A percentile compares a stretch with the other conserved stretches of the same genome.
Evolutionary conservation across 495 filamentous ascomycete genomes (phyloP).

Genomic region (Lepraria neglecta): DNA sequence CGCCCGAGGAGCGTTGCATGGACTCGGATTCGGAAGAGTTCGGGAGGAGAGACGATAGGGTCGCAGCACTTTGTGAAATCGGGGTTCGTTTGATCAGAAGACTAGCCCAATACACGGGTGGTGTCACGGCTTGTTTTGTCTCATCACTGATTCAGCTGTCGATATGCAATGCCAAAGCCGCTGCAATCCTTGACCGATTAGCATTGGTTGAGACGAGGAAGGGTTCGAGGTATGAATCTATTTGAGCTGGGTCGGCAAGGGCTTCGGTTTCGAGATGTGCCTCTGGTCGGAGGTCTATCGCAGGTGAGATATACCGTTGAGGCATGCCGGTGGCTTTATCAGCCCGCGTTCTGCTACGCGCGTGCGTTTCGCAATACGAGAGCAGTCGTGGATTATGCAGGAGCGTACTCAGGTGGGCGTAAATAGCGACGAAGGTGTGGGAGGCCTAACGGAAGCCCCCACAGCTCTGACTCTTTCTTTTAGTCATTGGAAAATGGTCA

Average conservation of each 20-base stretch:
- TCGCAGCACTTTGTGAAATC: not conserved
- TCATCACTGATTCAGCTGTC: not conserved
- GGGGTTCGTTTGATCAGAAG: not conserved
- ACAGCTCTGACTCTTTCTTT: not conserved
- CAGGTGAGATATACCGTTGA: too few species aligned
- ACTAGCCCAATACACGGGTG: too few species aligned
- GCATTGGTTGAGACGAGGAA: conserved; percentile 1
- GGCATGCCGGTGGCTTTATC: too few species aligned
- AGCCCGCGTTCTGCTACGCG: too few species aligned
- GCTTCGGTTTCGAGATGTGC: too few species aligned
- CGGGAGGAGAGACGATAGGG: not conserved
- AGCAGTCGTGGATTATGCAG: not conserved
- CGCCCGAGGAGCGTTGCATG: not conserved
- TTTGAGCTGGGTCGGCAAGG: not conserved
- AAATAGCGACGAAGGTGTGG: not conserved
- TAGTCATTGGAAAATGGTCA: not conserved
- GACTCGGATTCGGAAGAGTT: not conserved
- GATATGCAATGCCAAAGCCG: not conserved
- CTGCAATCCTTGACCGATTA: not conserved
- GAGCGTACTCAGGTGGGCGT: not conserved
- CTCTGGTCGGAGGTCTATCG: too few species aligned
- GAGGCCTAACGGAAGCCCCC: not conserved
- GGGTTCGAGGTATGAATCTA: not conserved
- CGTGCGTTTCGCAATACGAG: too few species aligned
- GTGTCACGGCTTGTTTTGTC: not conserved